Evolutionary conservation across 169 alveolate species (phyloP), one percentile per base, ranked within the genome.

Genomic region (Perkinsus olseni): DNA sequence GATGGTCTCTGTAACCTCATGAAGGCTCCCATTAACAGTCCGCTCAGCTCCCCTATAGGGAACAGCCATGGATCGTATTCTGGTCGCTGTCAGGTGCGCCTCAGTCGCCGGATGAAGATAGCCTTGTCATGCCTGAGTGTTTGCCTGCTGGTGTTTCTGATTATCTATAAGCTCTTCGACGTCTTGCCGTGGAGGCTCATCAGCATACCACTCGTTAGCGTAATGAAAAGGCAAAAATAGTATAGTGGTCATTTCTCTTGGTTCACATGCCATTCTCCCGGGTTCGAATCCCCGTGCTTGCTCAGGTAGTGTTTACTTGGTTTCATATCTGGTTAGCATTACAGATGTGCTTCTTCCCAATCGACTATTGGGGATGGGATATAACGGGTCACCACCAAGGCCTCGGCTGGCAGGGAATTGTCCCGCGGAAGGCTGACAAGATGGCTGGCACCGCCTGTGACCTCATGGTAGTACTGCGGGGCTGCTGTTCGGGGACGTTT

Each of bases 311-410:
- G 0, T 91, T 91, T 39, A 91, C 93, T 28, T 91, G 93, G 93
- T 91, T 48, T 48, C 93, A 91, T 51, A 62, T 91, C 21, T 91
- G 93, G 93, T 39, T 91, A 0, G 93, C 82, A 8, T 21, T 91
- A 0, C 93, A 91, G 93, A 91, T 91, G 93, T 91, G 93, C 74
- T 91, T 91, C 74, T 91, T 39, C 74, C 93, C 93, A 11, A 62
- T 91, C 0, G 74, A 91, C 39, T 91, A 62, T 28, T 62, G 31
- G 13, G 82, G 82, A 13, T 62, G 31, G 13, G 82, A 62, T 62
- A 62, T 62, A 0, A 62, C 82, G 1, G 82, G 82, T 62, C 82
- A 62, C 17, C 82, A 62, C 39, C 74, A 91, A 40, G 93, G 74
- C 24, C 38, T 91, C 4, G 93, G 93, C 4, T 91, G 93, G 93